Conservation (phyloP, 2,329 filamentous ascomycete genomes). For the Bipolaris victoriae region DNA sequence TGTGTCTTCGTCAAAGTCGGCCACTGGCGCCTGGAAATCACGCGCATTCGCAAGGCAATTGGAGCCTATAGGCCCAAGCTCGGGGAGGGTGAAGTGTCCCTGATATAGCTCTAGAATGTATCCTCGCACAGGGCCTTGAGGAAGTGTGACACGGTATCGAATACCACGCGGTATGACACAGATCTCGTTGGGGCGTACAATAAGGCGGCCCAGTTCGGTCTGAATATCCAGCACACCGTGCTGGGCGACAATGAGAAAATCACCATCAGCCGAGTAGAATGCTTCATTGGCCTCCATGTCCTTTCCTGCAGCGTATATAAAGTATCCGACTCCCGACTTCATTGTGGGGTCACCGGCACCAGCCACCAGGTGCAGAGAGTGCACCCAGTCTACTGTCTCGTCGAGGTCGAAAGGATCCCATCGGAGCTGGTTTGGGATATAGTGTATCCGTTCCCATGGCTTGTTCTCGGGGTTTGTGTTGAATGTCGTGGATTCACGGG, state of each 20-base stretch:
- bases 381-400: constrained; percentile 70
- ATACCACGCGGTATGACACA: constrained; percentile 70
- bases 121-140: constrained; percentile 66
- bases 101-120: constrained; percentile 73
- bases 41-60: constrained; percentile 69
- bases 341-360: constrained; percentile 79
- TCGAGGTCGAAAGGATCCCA: constrained; percentile 82
- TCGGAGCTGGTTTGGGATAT: constrained; percentile 80
- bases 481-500: constrained; percentile 56
- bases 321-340: constrained; percentile 80
- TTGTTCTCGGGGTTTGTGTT: constrained; percentile 59
- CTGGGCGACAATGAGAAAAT: constrained; percentile 70
- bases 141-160: constrained; percentile 65
- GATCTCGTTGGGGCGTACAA: constrained; percentile 72
- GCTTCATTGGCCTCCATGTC: constrained; percentile 77
- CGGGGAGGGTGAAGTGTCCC: constrained; percentile 68
- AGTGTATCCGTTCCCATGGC: constrained; percentile 65
- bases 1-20: constrained; percentile 63
- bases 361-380: constrained; percentile 73
- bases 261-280: constrained; percentile 81
- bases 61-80: constrained; percentile 69
- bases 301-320: constrained; percentile 78
- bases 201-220: constrained; percentile 69
- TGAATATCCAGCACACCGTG: constrained; percentile 70
- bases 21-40: constrained; percentile 69